Evolutionary conservation across 1,284 basidiomycete genomes (phyloP), one percentile per base, ranked within the genome.

Genomic region (Cryptococcus sp.): DNA sequence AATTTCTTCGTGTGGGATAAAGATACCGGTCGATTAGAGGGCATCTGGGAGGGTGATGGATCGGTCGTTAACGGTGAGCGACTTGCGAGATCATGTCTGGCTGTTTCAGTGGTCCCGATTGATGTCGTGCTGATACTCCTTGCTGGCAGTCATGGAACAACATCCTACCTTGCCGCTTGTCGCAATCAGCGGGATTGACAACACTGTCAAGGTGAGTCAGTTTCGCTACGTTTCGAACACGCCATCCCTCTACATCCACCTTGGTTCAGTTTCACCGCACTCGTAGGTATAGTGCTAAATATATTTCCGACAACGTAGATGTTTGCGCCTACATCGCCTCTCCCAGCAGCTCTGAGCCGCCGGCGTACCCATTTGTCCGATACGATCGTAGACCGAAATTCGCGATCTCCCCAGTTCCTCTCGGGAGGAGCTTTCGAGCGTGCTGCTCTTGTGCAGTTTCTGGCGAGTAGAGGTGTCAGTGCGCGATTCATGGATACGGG

Each of bases 161-260:
- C 92, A 96, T 69, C 93, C 93, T 0, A 72, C 80, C 82, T 58
- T 83, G 17, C 93, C 93, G 0, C 77, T 96, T 25, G 76, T 93
- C 26, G 92, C 92, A 1, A 86, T 90, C 40, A 91, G 88, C 69
- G 93, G 93, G 1, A 95, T 97, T 59, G 93, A 96, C 74, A 81
- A 83, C 7, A 91, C 89, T 0, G 83, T 95, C 61, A 96, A 96
- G 82, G 89, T 89, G 57, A 63, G 79, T 68, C 17, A n/a, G n/a
- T n/a, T n/a, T n/a, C 17, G 11, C 3, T 43, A 16, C 7, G 26
- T 10, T 29, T 10, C 13, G 5, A 34, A 10, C 8, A 34, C 29
- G 8, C 2, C 29, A 4, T 10, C 29, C 29, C 29, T 34, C 2
- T 10, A 34, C 29, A 13, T 37, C 26, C 22, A 17, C 20, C 26